Base-by-base conservation (phyloP, 768 basidiomycete species). In the Tricholoma sp. region DNA sequence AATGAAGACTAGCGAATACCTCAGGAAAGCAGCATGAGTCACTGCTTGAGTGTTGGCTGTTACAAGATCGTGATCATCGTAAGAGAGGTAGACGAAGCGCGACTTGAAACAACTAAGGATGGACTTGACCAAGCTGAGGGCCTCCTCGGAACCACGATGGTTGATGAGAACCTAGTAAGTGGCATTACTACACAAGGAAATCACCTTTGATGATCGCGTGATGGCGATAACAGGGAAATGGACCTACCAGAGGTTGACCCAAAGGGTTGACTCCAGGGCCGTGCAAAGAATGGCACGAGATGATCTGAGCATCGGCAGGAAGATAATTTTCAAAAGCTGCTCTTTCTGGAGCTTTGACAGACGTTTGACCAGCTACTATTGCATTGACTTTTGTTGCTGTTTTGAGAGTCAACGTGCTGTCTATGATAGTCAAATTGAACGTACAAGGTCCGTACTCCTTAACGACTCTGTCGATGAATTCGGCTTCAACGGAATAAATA, bases 21-120 rank as follows among this genome's bases (percentile, higher is more conserved):
- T 93, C 17, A 99, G 77, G 76, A 98, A 98, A 0, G 97, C 97
- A 11, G 96, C 96, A 64, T 99, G 97, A 0, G 94, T 98, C 12
- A 97, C 96, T 0, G 96, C 97, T 71, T 99, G 97, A 0, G 97
- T 98, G 63, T 98, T 98, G 11, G 97, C 97, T 0, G 97, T 99
- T 49, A 98, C 91, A 41, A 84, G 78, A 65, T 99, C 97, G 65
- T 99, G 97, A 53, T 98, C 94, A 59, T 95, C 91, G 71, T 97
- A 98, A n/a, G 86, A 88, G 39, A 99, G 77, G 68, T 98, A 86
- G 37, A 99, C 96, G 63, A 85, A 92, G 54, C 94, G 84, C 2
- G 90, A 92, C 47, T 81, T 77, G 65, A 98, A 84, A 15, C 88
- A 87, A 4, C 78, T 76, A 51, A 99, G 80, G 36, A 98, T 85